Base-by-base conservation (phyloP, 192 early-diverging fungal genomes). In the Gamsiella multidivaricata region DNA sequence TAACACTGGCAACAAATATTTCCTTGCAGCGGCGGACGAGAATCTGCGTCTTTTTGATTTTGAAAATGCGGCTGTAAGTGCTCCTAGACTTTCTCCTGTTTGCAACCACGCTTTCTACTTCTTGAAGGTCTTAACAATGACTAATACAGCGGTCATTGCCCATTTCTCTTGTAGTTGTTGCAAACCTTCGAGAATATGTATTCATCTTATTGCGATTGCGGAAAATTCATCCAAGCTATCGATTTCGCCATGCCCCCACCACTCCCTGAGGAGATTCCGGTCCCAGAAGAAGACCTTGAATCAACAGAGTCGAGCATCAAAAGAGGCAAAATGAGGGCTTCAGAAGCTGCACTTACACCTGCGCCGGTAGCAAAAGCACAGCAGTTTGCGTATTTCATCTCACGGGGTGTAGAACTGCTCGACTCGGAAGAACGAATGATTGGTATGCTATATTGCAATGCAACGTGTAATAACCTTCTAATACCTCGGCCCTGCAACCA, bases 161-260 rank as follows among this genome's bases (percentile, higher is more conserved):
- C 50, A 26, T 29, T 52, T 63, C 6, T 28, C 26, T 65, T 31
- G 50, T 69, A 89, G 88, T 56, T 89, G 52, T 34, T 89, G 31
- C 88, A 89, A 84, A 89, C 88, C 1, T 89, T 89, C 54, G 84
- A 83, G 54, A 82, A 89, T 42, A 86, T 95, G 25, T 98, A 94
- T 80, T 94, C 94, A 7, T 96, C 91, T 50, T 98, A 97, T 80
- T 98, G 96, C 83, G 96, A 97, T 76, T 97, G 94, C 65, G 94
- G 88, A 49, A 96, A 95, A 81, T 93, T 97, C 61, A 91, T 97
- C 45, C 80, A 89, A 53, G 87, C 83, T 56, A 66, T 93, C 11
- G 94, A 95, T 58, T 78, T 68, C 29, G 82, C 81, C 45, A 65
- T 80, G 37, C 34, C 73, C 39, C 85, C 65, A 22, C 80, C 59